A percentile compares a stretch with the other conserved stretches of the same genome.
phyloP scores from a whole-genome alignment of 140 eudicot genomes.

The Ambrosia hybrid region DNA sequence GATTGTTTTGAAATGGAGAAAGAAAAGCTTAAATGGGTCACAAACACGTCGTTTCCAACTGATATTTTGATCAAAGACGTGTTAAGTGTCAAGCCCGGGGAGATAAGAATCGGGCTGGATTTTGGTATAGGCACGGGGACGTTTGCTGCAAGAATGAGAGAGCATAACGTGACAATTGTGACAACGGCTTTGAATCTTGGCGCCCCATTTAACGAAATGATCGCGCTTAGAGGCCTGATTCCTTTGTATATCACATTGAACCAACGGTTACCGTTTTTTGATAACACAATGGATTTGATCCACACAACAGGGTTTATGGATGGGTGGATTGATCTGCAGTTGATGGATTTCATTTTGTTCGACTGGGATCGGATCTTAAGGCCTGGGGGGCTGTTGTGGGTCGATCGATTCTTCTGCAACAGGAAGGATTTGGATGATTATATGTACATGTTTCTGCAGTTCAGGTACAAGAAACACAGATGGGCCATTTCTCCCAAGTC shows the following conservation, averaged over 20 bases:
- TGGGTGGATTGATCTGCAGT: slow-evolving; percentile 87
- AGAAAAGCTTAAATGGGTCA: slow-evolving; percentile 80
- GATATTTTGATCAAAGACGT: slow-evolving; percentile 50
- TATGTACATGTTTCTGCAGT: too few species aligned
- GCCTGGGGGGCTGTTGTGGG: slow-evolving; percentile 95
- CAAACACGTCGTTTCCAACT: slow-evolving; percentile 48
- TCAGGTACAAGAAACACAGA: too few species aligned
- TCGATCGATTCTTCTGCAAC: slow-evolving; percentile 80
- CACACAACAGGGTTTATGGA: slow-evolving; percentile 90
- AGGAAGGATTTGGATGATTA: slow-evolving; percentile 62
- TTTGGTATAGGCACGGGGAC: too few species aligned
- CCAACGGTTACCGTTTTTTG: slow-evolving; percentile 89
- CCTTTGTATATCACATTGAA: slow-evolving; percentile 76
- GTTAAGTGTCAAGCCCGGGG: too few species aligned
- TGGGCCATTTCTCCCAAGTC: too few species aligned
- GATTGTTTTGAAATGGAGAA: slow-evolving; percentile 95
- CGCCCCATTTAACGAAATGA: slow-evolving; percentile 46
- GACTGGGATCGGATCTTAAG: slow-evolving; percentile 94
- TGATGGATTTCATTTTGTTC: slow-evolving; percentile 82
- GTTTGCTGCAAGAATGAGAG: too few species aligned
- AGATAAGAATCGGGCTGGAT: too few species aligned
- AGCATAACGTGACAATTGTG: too few species aligned
- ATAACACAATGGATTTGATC: slow-evolving; percentile 89
- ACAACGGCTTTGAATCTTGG: too few species aligned
- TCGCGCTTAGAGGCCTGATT: slow-evolving; percentile 84